Evolutionary conservation across 1,284 basidiomycete species (phyloP).

Genomic region (Lentinula novae-zelandiae): DNA sequence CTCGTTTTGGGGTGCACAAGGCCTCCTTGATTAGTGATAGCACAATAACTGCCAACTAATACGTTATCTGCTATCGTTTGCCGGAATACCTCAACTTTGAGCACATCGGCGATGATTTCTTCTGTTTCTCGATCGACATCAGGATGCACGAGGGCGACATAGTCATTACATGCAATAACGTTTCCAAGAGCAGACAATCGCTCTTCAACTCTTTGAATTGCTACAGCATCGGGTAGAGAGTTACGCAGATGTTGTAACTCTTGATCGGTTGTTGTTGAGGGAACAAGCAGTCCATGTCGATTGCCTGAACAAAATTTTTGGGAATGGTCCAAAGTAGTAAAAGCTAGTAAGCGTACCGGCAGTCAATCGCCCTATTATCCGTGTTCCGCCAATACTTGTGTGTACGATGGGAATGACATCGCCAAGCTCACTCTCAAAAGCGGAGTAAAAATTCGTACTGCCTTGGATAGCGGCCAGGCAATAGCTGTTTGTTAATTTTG

Average conservation of each 20-base stretch:
- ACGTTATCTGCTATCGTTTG: slow-evolving; percentile 98
- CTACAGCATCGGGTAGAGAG: slow-evolving; percentile 88
- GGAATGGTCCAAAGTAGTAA: slow-evolving; percentile 1
- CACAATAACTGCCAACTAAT: slow-evolving; percentile 94
- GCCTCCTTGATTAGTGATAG: slow-evolving; percentile 94
- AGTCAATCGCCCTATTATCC: slow-evolving; percentile 91
- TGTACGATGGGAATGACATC: slow-evolving; percentile 97
- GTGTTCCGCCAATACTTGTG: slow-evolving; percentile 93
- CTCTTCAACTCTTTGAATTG: slow-evolving; percentile 96
- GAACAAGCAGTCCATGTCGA: slow-evolving; percentile 94
- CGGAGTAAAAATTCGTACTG: slow-evolving; percentile 97
- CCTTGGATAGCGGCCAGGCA: slow-evolving; percentile 92
- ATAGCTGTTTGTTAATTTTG: slow-evolving; percentile 95
- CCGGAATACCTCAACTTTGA: slow-evolving; percentile 98
- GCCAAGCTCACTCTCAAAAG: slow-evolving; percentile 92
- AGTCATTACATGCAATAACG: slow-evolving; percentile 98
- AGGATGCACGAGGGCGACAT: slow-evolving; percentile 95
- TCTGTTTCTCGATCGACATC: slow-evolving; percentile 99
- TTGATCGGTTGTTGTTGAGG: slow-evolving; percentile 94
- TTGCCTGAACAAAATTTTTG: slow-evolving; percentile 55
- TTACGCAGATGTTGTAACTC: slow-evolving; percentile 98
- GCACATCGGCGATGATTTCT: slow-evolving; percentile 98
- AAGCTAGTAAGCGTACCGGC: slow-evolving; percentile 54
- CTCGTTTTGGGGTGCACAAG: slow-evolving; percentile 98
- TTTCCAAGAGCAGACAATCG: slow-evolving; percentile 95